Base-by-base conservation (phyloP, 257 asterid species). In the Fraxinus anomala region DNA sequence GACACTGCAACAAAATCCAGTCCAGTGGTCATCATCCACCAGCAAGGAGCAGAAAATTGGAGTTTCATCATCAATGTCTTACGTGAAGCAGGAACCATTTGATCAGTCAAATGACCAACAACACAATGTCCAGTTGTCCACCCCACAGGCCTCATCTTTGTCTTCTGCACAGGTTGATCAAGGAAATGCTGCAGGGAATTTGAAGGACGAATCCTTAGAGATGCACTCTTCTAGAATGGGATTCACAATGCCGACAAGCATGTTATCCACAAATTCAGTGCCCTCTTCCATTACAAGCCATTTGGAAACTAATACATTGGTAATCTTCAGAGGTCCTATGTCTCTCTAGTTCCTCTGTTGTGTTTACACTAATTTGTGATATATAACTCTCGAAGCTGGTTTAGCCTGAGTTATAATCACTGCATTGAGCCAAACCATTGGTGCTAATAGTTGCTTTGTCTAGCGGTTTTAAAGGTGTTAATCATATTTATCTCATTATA, bases 51-150 rank as follows among this genome's bases (percentile, higher is more conserved):
- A 81, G 73, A 88, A 80, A 85, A 78, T 73, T 79, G 87, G 87
- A 54, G 76, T 42, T 71, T 73, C 86, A 54, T 81, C 92, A 33
- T 87, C 96, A 39, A 71, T 75, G 85, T 40, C 80, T 40, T 87
- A 84, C 86, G 93, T 88, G 33, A 94, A 94, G 84, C 91, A 85
- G 79, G 97, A 94, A 85, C 91, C 91, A 30, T 26, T 72, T 75
- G 98, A 94, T 72, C 99, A 87, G 78, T 86, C 90, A 63, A 88
- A 82, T 84, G 95, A 92, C 79, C 94, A 88, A 78, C 88, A 51
- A 21, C 82, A 79, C 56, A 89, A 78, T 79, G 67, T 86, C 76
- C 94, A 85, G 77, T 80, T 88, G 70, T 79, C 89, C 26, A 75
- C 94, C 74, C 70, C 91, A n/a, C 88, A 82, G 77, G 92, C 91